These are phyloP conservation scores for Saccharomyces hybrid DNA, from an alignment of 1,139 yeast species.

Conservation along the genomic window DNA sequence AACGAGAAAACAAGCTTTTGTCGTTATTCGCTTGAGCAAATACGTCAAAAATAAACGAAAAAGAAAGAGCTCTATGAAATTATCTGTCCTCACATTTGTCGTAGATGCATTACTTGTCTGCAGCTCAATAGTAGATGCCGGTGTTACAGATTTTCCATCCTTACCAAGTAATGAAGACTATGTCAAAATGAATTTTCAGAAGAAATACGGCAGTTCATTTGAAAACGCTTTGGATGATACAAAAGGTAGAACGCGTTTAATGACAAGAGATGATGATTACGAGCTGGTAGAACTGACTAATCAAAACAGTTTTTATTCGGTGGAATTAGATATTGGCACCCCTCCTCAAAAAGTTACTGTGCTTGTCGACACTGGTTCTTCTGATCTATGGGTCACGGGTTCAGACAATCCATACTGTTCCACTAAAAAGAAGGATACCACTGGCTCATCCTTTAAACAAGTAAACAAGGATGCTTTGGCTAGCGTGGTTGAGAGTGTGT, in stretches of 20 bases:
- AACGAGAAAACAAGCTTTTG: neutral
- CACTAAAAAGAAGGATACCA: neutral
- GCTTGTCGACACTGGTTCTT: slow-evolving; percentile 63
- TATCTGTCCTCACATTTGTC: neutral
- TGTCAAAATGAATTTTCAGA: neutral
- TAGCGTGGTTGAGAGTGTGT: neutral
- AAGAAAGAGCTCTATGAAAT: neutral
- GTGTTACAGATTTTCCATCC: neutral
- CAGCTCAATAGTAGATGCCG: neutral
- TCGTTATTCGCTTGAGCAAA: neutral
- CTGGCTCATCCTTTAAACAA: neutral
- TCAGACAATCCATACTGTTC: slow-evolving; percentile 20
- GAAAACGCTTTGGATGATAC: neutral
- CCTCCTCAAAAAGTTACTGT: slow-evolving; percentile 45
- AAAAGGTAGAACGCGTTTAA: slow-evolving; percentile 1
- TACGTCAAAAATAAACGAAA: neutral
- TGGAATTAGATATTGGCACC: slow-evolving; percentile 41
- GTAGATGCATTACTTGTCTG: neutral
- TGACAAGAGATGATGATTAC: slow-evolving; percentile 12
- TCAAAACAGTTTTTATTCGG: slow-evolving; percentile 25
- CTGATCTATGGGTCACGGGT: slow-evolving; percentile 56
- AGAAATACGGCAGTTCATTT: neutral
- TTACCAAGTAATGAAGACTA: neutral
- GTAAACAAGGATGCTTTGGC: neutral
- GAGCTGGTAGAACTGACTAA: slow-evolving; percentile 18